phyloP scores from a whole-genome alignment of 2,329 filamentous ascomycete species.

The Calonectria hongkongensis region DNA sequence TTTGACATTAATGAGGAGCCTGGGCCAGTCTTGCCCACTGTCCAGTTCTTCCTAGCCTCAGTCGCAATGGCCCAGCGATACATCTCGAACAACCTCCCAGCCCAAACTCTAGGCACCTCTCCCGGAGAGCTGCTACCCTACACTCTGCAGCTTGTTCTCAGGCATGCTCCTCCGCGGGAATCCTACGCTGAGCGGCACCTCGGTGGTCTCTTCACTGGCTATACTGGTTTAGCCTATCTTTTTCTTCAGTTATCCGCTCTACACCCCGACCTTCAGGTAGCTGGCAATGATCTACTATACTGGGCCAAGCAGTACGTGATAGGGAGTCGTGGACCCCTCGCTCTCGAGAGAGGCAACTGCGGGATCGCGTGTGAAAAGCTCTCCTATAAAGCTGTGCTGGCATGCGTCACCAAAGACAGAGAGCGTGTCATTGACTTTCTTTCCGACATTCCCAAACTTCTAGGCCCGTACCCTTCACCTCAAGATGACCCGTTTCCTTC shows the following conservation, averaged over 20 bases:
- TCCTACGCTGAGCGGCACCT: constrained; percentile 59
- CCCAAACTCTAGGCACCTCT: constrained; percentile 55
- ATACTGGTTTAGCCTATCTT: constrained; percentile 74
- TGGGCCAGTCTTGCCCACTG: constrained; percentile 20
- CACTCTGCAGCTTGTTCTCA: constrained; percentile 62
- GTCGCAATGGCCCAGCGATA: constrained; percentile 56
- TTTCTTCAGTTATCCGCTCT: constrained; percentile 69
- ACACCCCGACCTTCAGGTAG: constrained; percentile 66
- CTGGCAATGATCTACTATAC: constrained; percentile 62
- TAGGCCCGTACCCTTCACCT: constrained; percentile 52
- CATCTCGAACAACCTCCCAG: constrained; percentile 59
- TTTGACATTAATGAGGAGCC: constrained; percentile 25
- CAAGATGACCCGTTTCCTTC: constrained; percentile 68
- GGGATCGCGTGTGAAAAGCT: constrained; percentile 71
- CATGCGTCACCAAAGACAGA: constrained; percentile 63
- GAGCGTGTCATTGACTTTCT: constrained; percentile 63
- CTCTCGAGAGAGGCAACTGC: constrained; percentile 66
- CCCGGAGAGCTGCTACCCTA: constrained; percentile 56
- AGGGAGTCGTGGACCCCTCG: constrained; percentile 58
- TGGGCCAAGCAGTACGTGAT: constrained; percentile 71
- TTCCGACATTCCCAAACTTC: constrained; percentile 60
- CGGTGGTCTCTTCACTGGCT: constrained; percentile 72
- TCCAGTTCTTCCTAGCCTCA: constrained; percentile 27
- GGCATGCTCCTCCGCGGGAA: constrained; percentile 60
- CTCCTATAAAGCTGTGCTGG: constrained; percentile 66